phyloP scores from a whole-genome alignment of 352 stramenopile genomes.

The Halophytophthora batemanensis region DNA sequence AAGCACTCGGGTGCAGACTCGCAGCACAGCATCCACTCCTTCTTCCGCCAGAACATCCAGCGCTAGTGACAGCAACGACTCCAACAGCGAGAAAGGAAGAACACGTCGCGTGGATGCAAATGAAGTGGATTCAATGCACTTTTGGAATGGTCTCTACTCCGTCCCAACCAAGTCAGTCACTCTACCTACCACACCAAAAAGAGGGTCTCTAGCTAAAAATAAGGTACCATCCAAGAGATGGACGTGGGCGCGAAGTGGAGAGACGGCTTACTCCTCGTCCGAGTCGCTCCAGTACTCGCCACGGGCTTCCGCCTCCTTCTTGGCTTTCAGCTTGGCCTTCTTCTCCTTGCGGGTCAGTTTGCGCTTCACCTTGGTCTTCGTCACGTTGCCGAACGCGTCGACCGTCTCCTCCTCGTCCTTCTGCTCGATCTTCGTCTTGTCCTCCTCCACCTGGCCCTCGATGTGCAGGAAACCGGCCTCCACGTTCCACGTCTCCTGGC shows the following conservation, averaged over 20 bases:
- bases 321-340: constrained; percentile 86
- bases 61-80: too few relatives aligned
- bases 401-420: constrained; percentile 82
- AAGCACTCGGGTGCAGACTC: neutral
- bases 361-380: constrained; percentile 88
- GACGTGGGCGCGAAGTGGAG: constrained; percentile 20
- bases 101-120: constrained; percentile 4
- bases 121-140: constrained; percentile 20
- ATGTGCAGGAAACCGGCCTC: constrained; percentile 84
- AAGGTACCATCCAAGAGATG: constrained; percentile 36
- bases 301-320: constrained; percentile 83
- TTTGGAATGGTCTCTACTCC: constrained; percentile 32
- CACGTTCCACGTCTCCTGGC: constrained; percentile 95
- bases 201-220: constrained; percentile 38
- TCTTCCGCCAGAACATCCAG: constrained; percentile 25
- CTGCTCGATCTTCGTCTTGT: constrained; percentile 92
- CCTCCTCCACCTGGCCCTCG: constrained; percentile 76
- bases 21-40: constrained; percentile 26
- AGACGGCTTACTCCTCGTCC: constrained; percentile 59
- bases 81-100: neutral
- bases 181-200: constrained; percentile 36
- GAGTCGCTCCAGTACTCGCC: constrained; percentile 85
- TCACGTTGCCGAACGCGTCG: constrained; percentile 84
- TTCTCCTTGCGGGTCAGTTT: constrained; percentile 89
- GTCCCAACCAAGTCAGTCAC: constrained; percentile 37